phyloP scores from a whole-genome alignment of 2,329 filamentous ascomycete species.

The Podosphaera leucotricha region DNA sequence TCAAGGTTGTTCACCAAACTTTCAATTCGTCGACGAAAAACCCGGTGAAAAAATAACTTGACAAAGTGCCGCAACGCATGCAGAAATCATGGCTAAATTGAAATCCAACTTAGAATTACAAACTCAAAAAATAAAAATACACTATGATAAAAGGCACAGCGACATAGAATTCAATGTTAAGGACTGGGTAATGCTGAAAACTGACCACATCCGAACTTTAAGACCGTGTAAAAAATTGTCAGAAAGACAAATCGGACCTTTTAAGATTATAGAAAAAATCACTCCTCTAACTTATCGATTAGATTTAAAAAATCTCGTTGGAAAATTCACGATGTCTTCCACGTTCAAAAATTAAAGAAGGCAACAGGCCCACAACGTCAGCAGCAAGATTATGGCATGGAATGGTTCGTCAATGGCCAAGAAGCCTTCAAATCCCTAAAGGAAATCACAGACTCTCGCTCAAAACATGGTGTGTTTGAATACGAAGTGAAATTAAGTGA shows the following conservation, averaged over 20 bases:
- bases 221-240: conserved; percentile 1
- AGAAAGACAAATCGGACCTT: conserved; percentile 1
- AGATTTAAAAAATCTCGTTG: not conserved
- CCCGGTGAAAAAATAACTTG: not conserved
- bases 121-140: not conserved
- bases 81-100: not conserved
- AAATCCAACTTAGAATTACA: not conserved
- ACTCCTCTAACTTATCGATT: conserved; percentile 1
- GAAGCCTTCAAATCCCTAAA: not conserved
- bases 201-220: not conserved
- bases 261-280: not conserved
- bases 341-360: conserved; percentile 1
- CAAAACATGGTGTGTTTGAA: not conserved
- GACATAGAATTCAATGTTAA: not conserved
- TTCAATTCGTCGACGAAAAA: not conserved
- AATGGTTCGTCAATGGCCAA: not conserved
- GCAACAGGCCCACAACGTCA: not conserved
- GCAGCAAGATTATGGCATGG: not conserved
- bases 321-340: conserved; percentile 1
- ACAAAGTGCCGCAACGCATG: not conserved
- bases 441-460: not conserved
- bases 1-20: not conserved
- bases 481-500: not conserved
- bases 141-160: not conserved
- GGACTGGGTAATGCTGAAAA: conserved; percentile 1